Base-by-base conservation (phyloP, 345 rosid species). In the Cardiospermum halicacabum region DNA sequence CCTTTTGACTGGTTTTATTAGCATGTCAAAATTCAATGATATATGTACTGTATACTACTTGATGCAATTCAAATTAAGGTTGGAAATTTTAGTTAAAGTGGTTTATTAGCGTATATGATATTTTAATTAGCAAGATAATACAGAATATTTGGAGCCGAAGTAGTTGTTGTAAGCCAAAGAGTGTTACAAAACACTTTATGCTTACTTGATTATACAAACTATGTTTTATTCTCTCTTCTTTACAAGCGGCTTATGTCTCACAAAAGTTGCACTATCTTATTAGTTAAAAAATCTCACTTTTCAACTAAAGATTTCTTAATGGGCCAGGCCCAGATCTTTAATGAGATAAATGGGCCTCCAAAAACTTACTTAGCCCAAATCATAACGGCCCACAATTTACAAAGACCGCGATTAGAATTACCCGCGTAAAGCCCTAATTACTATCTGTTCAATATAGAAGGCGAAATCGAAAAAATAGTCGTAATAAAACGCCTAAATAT, bases 201-300 rank as follows among this genome's bases (percentile, higher is more conserved):
- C 72, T 71, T 63, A 13, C 58, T 62, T 47, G 65, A 53, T 8
- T 2, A 7, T 37, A 53, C 66, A 66, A 31, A 56, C 64, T 18
- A 51, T 36, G 57, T 51, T 56, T 70, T 57, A 56, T 61, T 69
- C 78, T 58, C 58, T 40, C 47, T 36, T 63, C 50, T 64, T 34
- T 34, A 34, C 26, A 27, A n/a, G 60, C 37, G 50, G 11, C 68
- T 26, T 64, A 7, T 4, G 18, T 53, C 27, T 4, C n/a, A 53
- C 26, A 39, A 53, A 64, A 64, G 51, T 26, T 53, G 11, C 27
- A 12, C 50, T 3, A 16, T 36, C 16, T 7, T 39, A 13, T 3
- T 1, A 6, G 15, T n/a, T n/a, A 30, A 25, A 7, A 26, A 18
- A 61, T n/a, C 34, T 7, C 25, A 45, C 3, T 34, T 34, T n/a